Evolutionary conservation across 805 yeast species (phyloP).

Genomic region (Candida loeiensis): DNA sequence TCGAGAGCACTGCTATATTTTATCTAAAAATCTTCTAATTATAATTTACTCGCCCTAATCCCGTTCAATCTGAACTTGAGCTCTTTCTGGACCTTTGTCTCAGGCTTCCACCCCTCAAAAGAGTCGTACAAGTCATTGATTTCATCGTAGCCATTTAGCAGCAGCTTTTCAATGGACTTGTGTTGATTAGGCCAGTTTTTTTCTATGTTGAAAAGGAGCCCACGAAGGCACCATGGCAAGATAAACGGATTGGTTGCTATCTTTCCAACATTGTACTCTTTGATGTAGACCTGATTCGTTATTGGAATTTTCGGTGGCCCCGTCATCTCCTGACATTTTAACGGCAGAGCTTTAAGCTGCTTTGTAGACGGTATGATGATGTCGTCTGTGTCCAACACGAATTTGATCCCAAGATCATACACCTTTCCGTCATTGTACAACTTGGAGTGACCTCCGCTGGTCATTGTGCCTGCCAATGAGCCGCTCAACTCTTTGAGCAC

Average conservation of each 20-base stretch:
- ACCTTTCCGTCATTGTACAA: constrained; percentile 84
- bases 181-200: constrained; percentile 45
- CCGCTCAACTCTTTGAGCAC: constrained; percentile 79
- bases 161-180: constrained; percentile 17
- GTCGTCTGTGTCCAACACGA: constrained; percentile 71
- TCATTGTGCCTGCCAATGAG: constrained; percentile 75
- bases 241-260: constrained; percentile 78
- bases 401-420: constrained; percentile 72
- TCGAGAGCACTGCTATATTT: too few relatives aligned
- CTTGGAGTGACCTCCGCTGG: constrained; percentile 93
- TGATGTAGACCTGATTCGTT: constrained; percentile 35
- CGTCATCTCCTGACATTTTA: background rate
- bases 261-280: constrained; percentile 58
- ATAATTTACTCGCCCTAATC: constrained; percentile 39
- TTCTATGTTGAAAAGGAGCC: constrained; percentile 64
- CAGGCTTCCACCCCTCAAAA: constrained; percentile 87
- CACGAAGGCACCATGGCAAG: constrained; percentile 91
- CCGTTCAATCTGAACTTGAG: constrained; percentile 75
- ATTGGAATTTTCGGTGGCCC: constrained; percentile 19
- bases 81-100: constrained; percentile 74
- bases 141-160: constrained; percentile 45
- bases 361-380: constrained; percentile 36
- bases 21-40: too few relatives aligned
- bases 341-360: constrained; percentile 16
- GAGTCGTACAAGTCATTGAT: constrained; percentile 59